A percentile compares a stretch with the other conserved stretches of the same genome.
Conservation (phyloP, 2,329 filamentous ascomycete genomes). For the Paracoccidioides lutzii region DNA sequence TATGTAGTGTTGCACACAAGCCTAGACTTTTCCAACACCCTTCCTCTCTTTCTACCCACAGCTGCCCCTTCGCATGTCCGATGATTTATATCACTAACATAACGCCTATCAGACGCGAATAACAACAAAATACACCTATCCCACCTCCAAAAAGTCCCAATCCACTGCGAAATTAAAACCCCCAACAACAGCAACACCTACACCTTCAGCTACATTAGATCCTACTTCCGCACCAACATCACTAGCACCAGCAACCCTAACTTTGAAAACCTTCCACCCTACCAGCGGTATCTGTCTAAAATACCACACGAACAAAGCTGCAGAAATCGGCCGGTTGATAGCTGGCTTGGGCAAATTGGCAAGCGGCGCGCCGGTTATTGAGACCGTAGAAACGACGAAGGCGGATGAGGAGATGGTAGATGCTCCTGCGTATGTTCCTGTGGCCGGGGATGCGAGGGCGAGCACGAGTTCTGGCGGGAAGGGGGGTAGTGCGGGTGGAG, state of each 20-base stretch:
- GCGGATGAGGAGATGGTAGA: constrained; percentile 28
- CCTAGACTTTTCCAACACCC: neutral
- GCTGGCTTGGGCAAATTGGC: constrained; percentile 62
- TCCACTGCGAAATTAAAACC: constrained; percentile 15
- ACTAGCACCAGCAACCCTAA: constrained; percentile 54
- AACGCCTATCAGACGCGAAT: constrained; percentile 56
- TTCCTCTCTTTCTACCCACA: neutral
- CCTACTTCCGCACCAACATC: constrained; percentile 17
- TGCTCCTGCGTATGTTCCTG: constrained; percentile 14
- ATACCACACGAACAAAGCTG: constrained; percentile 81
- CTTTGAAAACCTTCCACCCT: constrained; percentile 82
- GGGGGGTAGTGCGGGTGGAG: constrained; percentile 50
- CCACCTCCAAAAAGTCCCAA: constrained; percentile 19
- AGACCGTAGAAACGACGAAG: constrained; percentile 20
- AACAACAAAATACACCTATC: constrained; percentile 80
- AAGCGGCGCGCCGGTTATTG: constrained; percentile 43
- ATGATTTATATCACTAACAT: neutral
- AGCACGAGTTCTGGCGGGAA: constrained; percentile 43
- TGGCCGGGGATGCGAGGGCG: constrained; percentile 18
- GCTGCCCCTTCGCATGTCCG: neutral
- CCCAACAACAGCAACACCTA: neutral
- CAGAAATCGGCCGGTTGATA: constrained; percentile 75
- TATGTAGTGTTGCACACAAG: constrained; percentile 36
- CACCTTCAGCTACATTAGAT: constrained; percentile 18
- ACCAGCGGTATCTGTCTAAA: constrained; percentile 70